Evolutionary conservation across 208 protist species (phyloP), one percentile per base, ranked within the genome.

Genomic region (Wallacemonas sp.): DNA sequence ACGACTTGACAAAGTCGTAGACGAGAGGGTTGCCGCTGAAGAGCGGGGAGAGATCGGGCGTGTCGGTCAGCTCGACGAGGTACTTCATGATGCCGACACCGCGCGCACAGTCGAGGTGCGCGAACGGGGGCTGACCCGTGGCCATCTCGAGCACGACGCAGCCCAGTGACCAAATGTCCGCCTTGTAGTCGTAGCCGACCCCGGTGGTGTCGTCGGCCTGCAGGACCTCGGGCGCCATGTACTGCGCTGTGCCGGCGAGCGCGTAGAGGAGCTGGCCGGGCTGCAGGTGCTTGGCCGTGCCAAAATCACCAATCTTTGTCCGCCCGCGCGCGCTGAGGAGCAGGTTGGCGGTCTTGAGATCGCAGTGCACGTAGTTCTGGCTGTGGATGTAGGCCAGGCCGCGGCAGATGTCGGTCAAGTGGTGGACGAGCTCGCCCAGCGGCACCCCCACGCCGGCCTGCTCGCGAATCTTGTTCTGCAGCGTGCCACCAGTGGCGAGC

Each of bases 281-380:
- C 2, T 50, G 55, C 4, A 98, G 71, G 22, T 83, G 80, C 68
- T 93, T 97, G 39, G 91, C 87, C 0, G 96, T 96, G 54, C 93
- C 93, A 72, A 98, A 98, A 68, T 98, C 97, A 7, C 93, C 97
- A 63, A 98, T 94, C 76, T 98, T 98, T 2, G 87, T 85, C 12
- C 84, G 72, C 23, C 91, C 91, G 10, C 82, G 68, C 2, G 80
- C 65, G 68, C 81, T 88, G 39, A 98, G 76, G 11, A 98, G 76
- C 29, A 95, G 74, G 71, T 98, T 98, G 0, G 91, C 91, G 14
- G 85, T 86, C 72, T 98, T 98, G 41, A 98, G 90, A 61, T 98
- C 94, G 18, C 86, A 65, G 66, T 97, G 93, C 4, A 95, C 84
- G 73, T 94, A 94, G 69, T 79, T 64, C 66, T 97, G 73, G 20